phyloP scores from a whole-genome alignment of 306 rosid species.

The Ormosia emarginata region DNA sequence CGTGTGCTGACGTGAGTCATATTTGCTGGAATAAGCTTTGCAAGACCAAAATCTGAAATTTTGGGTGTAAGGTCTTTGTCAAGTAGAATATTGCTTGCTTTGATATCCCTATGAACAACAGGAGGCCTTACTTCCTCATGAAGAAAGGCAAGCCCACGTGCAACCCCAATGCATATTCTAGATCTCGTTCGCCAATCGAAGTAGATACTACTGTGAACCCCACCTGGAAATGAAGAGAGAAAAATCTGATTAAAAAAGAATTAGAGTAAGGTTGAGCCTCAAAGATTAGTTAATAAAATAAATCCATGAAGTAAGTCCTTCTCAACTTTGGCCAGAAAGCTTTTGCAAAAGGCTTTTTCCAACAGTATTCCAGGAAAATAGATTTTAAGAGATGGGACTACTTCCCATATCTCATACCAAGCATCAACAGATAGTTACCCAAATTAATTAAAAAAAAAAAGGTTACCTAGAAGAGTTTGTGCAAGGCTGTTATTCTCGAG shows the following conservation, averaged over 20 bases:
- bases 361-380: neutral
- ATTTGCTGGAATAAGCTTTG: slow-evolving; percentile 83
- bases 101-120: slow-evolving; percentile 92
- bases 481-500: slow-evolving; percentile 90
- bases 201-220: slow-evolving; percentile 41
- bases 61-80: slow-evolving; percentile 70
- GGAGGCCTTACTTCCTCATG: slow-evolving; percentile 86
- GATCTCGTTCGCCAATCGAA: slow-evolving; percentile 67
- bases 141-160: slow-evolving; percentile 83
- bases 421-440: neutral
- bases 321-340: neutral
- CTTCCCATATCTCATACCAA: neutral
- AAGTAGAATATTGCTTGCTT: slow-evolving; percentile 95
- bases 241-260: slow-evolving; percentile 6
- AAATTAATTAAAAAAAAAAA: neutral
- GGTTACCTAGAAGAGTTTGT: slow-evolving; percentile 78
- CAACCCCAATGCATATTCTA: slow-evolving; percentile 65
- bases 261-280: neutral
- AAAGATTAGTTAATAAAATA: neutral
- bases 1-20: slow-evolving; percentile 95
- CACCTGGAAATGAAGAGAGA: slow-evolving; percentile 51
- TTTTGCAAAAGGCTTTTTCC: neutral
- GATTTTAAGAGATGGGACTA: neutral
- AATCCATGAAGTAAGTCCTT: neutral
- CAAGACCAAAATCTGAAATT: slow-evolving; percentile 96